Conservation (phyloP, 768 basidiomycete genomes). For the Hericium rajendrae region DNA sequence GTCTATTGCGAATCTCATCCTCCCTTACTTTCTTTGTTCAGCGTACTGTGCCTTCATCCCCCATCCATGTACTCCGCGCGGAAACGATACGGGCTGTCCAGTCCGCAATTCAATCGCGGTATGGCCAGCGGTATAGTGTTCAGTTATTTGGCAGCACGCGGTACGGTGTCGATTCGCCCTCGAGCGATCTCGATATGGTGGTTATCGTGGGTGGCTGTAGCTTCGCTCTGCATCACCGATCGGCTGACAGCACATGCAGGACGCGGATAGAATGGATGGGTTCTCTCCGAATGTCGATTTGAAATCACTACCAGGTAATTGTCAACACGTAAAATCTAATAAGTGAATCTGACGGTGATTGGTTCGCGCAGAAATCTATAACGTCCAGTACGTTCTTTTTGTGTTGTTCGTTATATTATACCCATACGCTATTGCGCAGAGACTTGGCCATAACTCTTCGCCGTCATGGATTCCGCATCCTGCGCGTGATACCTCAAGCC, state of each 20-base stretch:
- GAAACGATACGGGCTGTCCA: constrained; percentile 3
- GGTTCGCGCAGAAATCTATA: constrained; percentile 21
- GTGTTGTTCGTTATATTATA: no score
- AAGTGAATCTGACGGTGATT: neutral
- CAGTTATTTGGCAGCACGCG: constrained; percentile 39
- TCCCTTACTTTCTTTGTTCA: no score
- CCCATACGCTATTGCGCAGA: neutral
- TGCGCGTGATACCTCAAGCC: constrained; percentile 19
- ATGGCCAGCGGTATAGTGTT: constrained; percentile 26
- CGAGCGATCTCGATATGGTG: constrained; percentile 44
- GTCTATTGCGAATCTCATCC: no score
- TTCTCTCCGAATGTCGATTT: constrained; percentile 19
- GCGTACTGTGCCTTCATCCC: no score
- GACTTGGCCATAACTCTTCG: constrained; percentile 26
- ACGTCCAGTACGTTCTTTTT: constrained; percentile 17
- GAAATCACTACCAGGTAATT: constrained; percentile 23
- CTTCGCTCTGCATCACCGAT: neutral
- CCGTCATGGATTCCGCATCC: constrained; percentile 22
- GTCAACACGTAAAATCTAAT: neutral
- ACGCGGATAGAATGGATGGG: constrained; percentile 21
- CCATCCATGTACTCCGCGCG: neutral
- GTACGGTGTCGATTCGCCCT: constrained; percentile 32
- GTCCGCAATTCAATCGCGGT: constrained; percentile 13
- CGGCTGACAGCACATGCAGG: constrained; percentile 17
- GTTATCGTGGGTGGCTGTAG: constrained; percentile 33